These are phyloP conservation scores for Flaveria robusta DNA, from an alignment of 129 eudicot genomes.

Conservation along the genomic window DNA sequence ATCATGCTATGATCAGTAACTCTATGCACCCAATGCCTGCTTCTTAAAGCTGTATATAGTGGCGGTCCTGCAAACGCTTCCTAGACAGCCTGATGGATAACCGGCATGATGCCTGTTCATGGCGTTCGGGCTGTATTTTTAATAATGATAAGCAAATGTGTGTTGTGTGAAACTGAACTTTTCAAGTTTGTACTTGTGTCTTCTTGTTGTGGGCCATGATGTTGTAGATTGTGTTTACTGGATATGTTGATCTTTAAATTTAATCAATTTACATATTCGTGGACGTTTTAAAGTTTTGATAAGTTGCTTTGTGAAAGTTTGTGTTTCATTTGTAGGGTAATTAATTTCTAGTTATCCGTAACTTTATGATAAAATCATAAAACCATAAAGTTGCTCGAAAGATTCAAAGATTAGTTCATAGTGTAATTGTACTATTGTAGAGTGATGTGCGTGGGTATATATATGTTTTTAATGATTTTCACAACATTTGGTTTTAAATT, in stretches of 20 bases:
- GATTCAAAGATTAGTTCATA: background rate
- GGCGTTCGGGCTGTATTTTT: background rate
- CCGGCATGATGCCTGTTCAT: slow-evolving; percentile 17
- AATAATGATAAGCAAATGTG: slow-evolving; percentile 14
- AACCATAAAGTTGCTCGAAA: background rate
- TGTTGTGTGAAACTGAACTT: slow-evolving; percentile 22
- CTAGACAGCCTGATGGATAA: slow-evolving; percentile 10
- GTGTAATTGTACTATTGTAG: too few relatives aligned
- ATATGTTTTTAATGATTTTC: too few relatives aligned
- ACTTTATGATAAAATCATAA: background rate
- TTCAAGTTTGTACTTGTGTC: background rate
- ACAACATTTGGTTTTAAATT: too few relatives aligned
- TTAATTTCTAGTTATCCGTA: background rate
- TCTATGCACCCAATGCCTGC: background rate
- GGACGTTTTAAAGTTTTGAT: background rate
- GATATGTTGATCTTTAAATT: background rate
- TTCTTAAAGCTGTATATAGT: slow-evolving; percentile 26
- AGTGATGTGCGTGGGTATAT: too few relatives aligned
- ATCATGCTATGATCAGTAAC: slow-evolving; percentile 80
- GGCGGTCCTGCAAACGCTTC: background rate
- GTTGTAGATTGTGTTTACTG: slow-evolving; percentile 20
- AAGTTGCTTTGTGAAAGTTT: background rate
- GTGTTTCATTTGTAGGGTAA: background rate
- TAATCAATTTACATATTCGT: background rate
- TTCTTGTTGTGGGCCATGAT: slow-evolving; percentile 21